Evolutionary conservation across 1,139 yeast genomes (phyloP).

Genomic region (Blastobotrys petasosporus): DNA sequence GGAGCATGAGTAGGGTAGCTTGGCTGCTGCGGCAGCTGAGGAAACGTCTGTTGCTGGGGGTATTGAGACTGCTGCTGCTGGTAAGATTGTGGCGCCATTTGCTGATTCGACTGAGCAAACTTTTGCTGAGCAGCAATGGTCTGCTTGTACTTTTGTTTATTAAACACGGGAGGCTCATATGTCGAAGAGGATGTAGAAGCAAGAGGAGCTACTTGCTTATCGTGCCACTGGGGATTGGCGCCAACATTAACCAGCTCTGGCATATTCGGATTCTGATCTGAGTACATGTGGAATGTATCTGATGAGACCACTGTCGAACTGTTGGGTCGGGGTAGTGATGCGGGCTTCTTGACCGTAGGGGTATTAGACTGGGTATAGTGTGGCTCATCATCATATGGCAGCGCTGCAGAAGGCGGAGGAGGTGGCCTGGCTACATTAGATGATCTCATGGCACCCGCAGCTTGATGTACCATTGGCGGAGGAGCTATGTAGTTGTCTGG

Average conservation of each 20-base stretch:
- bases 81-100: conserved; percentile 2
- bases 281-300: conserved; percentile 12
- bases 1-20: too few relatives aligned
- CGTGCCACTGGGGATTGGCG: conserved; percentile 9
- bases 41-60: too few relatives aligned
- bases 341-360: neutral
- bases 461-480: neutral
- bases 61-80: too few relatives aligned
- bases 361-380: neutral
- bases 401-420: conserved; percentile 11
- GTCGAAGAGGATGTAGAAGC: conserved; percentile 4
- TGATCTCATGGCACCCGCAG: conserved; percentile 2
- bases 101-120: neutral
- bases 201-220: conserved; percentile 3
- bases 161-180: conserved; percentile 11
- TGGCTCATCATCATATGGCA: conserved; percentile 13
- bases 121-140: too few relatives aligned
- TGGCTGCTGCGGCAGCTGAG: too few relatives aligned
- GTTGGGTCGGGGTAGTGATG: conserved; percentile 2
- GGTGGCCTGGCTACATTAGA: conserved; percentile 9
- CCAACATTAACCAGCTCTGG: conserved; percentile 11
- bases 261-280: conserved; percentile 19
- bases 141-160: conserved; percentile 2
- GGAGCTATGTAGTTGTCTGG: neutral
- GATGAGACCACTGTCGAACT: conserved; percentile 1